Evolutionary conservation across 257 asterid genomes (phyloP), one percentile per base, ranked within the genome.

Genomic region (Cordia subcordata): DNA sequence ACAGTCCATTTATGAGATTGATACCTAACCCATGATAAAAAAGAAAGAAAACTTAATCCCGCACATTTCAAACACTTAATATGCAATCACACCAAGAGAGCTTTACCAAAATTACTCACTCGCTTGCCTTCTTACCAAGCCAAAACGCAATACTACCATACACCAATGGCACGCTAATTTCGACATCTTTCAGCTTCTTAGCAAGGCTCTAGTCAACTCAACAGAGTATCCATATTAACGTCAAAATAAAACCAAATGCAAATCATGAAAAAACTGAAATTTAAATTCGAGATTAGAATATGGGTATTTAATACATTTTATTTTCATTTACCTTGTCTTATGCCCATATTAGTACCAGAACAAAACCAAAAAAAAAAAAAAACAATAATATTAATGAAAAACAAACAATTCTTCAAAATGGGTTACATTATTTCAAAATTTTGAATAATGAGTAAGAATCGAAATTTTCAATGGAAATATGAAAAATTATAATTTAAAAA

Each of bases 71-170:
- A 63, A 75, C 77, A 63, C 63, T 61, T 58, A 5, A 61, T 20
- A 23, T 17, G 33, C 62, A 62, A 44, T 38, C 60, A 57, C 19
- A 42, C n/a, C n/a, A 17, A 21, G 11, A 49, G 21, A 67, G 5
- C 53, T 10, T 62, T 62, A 55, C 33, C 4, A 53, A 51, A 55
- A 49, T 55, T 58, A 68, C 95, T 85, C 79, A 90, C 96, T 85
- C 96, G 78, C 88, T 92, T 19, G 98, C 98, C 81, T 92, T 92
- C 94, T 92, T 92, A 58, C 98, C 98, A 68, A 88, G 98, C 98
- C 98, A 92, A 74, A 92, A 86, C 35, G 98, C 95, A 66, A 84
- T 69, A 83, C 86, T 92, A 20, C 98, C 98, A 60, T 82, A 88
- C 39, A 92, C 98, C 60, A 92, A 74, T 13, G 96, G 98, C 23